Evolutionary conservation across 257 asterid genomes (phyloP), one percentile per base, ranked within the genome.

Genomic region (Gentiana straminea): DNA sequence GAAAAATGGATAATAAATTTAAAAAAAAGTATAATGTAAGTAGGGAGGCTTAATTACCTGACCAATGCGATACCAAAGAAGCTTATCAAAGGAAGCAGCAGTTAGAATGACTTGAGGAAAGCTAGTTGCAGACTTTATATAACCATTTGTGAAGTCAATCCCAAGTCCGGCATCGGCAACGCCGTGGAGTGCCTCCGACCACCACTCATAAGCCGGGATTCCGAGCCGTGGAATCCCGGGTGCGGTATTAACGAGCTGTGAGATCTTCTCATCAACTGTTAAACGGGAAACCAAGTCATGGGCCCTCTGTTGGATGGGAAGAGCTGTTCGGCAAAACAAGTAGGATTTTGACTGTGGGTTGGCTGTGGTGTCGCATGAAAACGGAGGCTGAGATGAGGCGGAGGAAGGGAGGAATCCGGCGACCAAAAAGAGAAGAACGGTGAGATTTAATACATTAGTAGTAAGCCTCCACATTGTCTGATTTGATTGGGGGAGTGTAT

Each of bases 151-250:
- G 38, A 83, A 86, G 1, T 69, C 33, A 37, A 89, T 61, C 46
- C 97, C 95, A n/a, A 3, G 39, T 2, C 97, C 95, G 39, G 69
- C 81, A 32, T 75, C 70, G 51, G 95, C 77, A 43, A 89, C 92
- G n/a, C 97, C 97, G 86, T 88, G 97, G 57, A 88, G 39, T 0
- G 94, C 94, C 64, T 88, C 97, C 36, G 95, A 85, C 97, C 97
- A 88, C 97, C 97, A 88, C 73, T 85, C 77, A 64, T 85, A 88
- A 6, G 85, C 75, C 49, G 97, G 95, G 13, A 88, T 52, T 2
- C 95, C 95, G 58, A 89, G 94, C 1, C 97, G 70, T 0, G 91
- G 91, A 1, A 89, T 67, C 11, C 73, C 84, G 35, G 91, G 75
- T 1, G 95, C 91, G 4, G 95, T 68, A 79, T 69, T 86, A 7